These are phyloP conservation scores for Lepidopterella palustris DNA, from an alignment of 495 filamentous ascomycete species.

Conservation along the genomic window DNA sequence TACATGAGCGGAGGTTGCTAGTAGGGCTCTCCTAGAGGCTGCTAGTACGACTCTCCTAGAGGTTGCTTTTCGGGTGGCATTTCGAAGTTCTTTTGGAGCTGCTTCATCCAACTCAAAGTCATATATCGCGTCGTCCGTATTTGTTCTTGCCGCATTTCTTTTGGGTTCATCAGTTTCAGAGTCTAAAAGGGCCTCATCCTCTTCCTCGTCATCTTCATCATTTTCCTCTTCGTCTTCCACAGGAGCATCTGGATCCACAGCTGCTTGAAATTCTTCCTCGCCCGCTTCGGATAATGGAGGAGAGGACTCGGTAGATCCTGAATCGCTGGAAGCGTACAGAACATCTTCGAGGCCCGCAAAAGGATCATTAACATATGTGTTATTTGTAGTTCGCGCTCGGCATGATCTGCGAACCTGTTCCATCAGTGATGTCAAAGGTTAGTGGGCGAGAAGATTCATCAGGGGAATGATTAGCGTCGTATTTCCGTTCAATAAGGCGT, in stretches of 20 bases:
- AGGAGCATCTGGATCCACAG: background rate
- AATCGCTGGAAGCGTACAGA: slow-evolving; percentile 7
- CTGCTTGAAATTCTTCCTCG: slow-evolving; percentile 3
- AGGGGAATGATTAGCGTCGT: too few relatives aligned
- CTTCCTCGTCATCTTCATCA: slow-evolving; percentile 1
- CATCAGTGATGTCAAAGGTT: background rate
- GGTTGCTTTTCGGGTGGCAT: background rate
- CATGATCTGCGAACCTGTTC: background rate
- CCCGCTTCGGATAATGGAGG: background rate
- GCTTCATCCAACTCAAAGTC: background rate
- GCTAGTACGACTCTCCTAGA: background rate
- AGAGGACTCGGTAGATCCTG: background rate
- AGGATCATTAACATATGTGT: slow-evolving; percentile 2
- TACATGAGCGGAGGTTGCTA: too few relatives aligned
- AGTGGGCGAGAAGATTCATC: too few relatives aligned
- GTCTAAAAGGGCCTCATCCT: too few relatives aligned
- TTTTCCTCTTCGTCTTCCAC: slow-evolving; percentile 2
- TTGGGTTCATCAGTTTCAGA: slow-evolving; percentile 5
- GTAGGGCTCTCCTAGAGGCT: too few relatives aligned
- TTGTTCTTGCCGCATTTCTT: slow-evolving; percentile 10
- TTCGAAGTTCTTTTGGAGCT: background rate
- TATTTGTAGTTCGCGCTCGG: background rate
- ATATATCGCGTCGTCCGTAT: too few relatives aligned
- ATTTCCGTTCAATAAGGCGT: too few relatives aligned
- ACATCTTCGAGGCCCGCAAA: slow-evolving; percentile 4